These are phyloP conservation scores for Persicaria maculosa DNA, from an alignment of 148 eudicot species.

Conservation along the genomic window DNA sequence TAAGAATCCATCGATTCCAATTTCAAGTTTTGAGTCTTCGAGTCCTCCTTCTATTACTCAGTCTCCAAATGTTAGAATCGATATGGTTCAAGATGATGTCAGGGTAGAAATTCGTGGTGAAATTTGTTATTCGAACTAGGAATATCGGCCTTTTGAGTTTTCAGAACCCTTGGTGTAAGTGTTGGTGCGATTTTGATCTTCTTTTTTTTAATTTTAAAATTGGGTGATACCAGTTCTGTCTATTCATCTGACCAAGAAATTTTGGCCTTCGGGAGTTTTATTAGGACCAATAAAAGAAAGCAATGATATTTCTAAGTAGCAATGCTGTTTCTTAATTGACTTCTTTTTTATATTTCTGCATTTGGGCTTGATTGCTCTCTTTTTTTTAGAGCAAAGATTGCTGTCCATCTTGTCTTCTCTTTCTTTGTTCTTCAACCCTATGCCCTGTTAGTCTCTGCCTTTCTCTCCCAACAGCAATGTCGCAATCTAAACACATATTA, in stretches of 20 bases:
- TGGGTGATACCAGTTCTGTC: not conserved
- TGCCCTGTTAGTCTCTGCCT: not conserved
- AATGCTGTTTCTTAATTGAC: not conserved
- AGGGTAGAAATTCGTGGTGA: too few relatives aligned
- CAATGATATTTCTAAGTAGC: not conserved
- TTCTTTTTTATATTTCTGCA: not conserved
- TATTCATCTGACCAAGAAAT: not conserved
- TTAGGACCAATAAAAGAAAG: not conserved
- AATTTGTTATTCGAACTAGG: too few relatives aligned
- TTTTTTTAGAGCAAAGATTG: too few relatives aligned
- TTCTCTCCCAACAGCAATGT: not conserved
- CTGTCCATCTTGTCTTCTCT: too few relatives aligned
- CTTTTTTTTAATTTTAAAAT: not conserved
- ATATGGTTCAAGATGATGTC: too few relatives aligned
- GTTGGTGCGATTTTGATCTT: too few relatives aligned
- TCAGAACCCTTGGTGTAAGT: too few relatives aligned
- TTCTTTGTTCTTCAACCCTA: not conserved
- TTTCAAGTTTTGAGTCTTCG: too few relatives aligned
- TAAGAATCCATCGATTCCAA: too few relatives aligned
- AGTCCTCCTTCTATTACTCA: too few relatives aligned
- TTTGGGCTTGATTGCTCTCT: not conserved
- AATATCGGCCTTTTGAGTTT: too few relatives aligned
- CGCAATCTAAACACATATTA: not conserved
- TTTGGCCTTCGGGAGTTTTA: not conserved
- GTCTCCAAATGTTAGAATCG: too few relatives aligned